Percentiles rank a stretch among this genome's conserved stretches.
These are phyloP conservation scores for Erythrobasidium yunnanense DNA, from an alignment of 768 basidiomycete species.

Conservation along the genomic window DNA sequence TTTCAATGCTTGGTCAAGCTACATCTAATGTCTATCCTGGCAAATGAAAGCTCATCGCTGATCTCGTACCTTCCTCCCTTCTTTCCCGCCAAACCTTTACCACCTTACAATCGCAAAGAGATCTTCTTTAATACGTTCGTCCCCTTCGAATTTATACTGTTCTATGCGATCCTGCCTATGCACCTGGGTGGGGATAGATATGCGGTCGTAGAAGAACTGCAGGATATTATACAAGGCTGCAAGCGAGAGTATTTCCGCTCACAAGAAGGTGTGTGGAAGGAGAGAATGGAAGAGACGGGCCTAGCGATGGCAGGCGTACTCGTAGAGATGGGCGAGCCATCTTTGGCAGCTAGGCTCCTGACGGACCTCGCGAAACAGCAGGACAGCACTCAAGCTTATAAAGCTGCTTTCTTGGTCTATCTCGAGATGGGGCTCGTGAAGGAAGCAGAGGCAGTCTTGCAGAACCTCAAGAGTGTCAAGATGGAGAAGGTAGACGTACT, in stretches of 20 bases:
- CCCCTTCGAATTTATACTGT: not conserved
- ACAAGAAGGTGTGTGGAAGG: not conserved
- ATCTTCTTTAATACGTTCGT: not conserved
- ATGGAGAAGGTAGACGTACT: not conserved
- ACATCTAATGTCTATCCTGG: not conserved
- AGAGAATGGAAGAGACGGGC: not conserved
- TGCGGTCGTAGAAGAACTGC: not conserved
- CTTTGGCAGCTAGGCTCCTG: not conserved
- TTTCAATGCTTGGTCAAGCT: too few relatives aligned
- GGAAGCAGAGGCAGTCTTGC: not conserved
- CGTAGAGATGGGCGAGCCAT: not conserved
- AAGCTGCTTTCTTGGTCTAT: not conserved
- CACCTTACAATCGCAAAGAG: not conserved
- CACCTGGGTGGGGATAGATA: not conserved
- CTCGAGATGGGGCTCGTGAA: not conserved
- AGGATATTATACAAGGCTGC: conserved; percentile 8
- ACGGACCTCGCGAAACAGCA: not conserved
- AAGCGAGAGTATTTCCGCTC: conserved; percentile 11
- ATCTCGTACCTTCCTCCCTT: not conserved
- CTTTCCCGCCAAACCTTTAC: not conserved
- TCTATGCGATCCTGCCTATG: not conserved
- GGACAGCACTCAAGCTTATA: not conserved
- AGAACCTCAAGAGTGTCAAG: not conserved
- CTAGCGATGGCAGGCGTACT: conserved; percentile 2
- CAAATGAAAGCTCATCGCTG: not conserved